These are phyloP conservation scores for Aspergillus sp. DNA, from an alignment of 2,329 filamentous ascomycete species.

Conservation along the genomic window DNA sequence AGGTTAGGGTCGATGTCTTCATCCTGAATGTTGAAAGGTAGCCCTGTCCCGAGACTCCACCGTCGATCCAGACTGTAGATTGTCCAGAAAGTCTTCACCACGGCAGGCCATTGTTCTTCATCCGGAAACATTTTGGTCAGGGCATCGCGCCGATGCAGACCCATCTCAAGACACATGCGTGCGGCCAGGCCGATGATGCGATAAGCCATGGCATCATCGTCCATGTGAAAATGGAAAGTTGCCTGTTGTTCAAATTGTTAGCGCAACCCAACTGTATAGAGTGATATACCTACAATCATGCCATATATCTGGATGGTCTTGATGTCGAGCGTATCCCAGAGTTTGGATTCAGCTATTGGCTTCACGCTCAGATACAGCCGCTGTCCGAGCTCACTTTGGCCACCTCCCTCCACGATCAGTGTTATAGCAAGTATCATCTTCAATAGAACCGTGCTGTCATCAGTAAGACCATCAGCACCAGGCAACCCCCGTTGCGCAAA, in stretches of 20 bases:
- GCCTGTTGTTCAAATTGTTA: constrained; percentile 48
- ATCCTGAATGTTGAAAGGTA: constrained; percentile 84
- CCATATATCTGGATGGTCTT: constrained; percentile 62
- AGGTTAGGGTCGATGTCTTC: constrained; percentile 79
- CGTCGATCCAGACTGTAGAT: constrained; percentile 82
- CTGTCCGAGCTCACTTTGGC: constrained; percentile 72
- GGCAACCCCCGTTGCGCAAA: constrained; percentile 57
- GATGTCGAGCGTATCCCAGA: constrained; percentile 60
- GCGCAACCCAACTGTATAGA: neutral
- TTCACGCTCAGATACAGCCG: constrained; percentile 77
- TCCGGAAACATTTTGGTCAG: constrained; percentile 67
- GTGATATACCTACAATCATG: constrained; percentile 41
- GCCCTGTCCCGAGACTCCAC: constrained; percentile 86
- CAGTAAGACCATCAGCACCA: constrained; percentile 61
- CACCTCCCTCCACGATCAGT: constrained; percentile 74
- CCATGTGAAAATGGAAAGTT: constrained; percentile 80
- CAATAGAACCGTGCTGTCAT: constrained; percentile 68
- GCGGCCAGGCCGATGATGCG: constrained; percentile 81
- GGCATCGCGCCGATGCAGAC: constrained; percentile 77
- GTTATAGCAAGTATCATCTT: constrained; percentile 83
- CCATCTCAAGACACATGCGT: constrained; percentile 76
- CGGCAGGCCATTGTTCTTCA: constrained; percentile 67
- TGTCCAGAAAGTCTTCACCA: constrained; percentile 79
- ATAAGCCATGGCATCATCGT: constrained; percentile 85
- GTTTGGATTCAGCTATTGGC: constrained; percentile 65